These are phyloP conservation scores for Hypoxylon sp. DNA, from an alignment of 2,329 filamentous ascomycete genomes.

Conservation along the genomic window DNA sequence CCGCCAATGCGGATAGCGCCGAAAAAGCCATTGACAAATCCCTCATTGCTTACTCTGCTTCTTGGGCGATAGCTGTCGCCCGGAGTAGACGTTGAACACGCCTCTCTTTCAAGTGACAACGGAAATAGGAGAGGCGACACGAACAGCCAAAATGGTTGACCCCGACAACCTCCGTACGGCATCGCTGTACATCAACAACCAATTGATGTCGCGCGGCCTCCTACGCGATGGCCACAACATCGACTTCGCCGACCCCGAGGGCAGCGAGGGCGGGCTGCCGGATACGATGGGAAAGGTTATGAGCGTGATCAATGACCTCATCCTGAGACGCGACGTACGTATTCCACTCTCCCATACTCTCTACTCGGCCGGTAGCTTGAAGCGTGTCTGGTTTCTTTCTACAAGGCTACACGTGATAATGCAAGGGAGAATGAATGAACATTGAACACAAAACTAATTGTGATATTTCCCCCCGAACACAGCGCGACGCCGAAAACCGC, in stretches of 20 bases:
- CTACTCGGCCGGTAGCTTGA: not conserved
- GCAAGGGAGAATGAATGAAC: not conserved
- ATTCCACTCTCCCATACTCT: slow-evolving; percentile 4
- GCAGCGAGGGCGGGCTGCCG: slow-evolving; percentile 70
- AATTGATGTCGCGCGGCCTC: slow-evolving; percentile 75
- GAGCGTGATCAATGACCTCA: slow-evolving; percentile 92
- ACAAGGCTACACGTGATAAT: no score
- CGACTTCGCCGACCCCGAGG: slow-evolving; percentile 83
- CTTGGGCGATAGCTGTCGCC: slow-evolving; percentile 6
- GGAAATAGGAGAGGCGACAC: slow-evolving; percentile 17
- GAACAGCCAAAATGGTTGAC: slow-evolving; percentile 59
- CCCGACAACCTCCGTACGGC: slow-evolving; percentile 75
- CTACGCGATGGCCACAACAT: slow-evolving; percentile 79
- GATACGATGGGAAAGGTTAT: slow-evolving; percentile 89
- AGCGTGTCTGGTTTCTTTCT: not conserved
- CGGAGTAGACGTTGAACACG: slow-evolving; percentile 11
- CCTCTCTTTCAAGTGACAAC: not conserved
- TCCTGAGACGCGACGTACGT: slow-evolving; percentile 88
- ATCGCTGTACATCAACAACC: slow-evolving; percentile 81
- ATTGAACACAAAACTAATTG: slow-evolving; percentile 22
- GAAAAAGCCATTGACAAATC: slow-evolving; percentile 26
- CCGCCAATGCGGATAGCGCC: slow-evolving; percentile 30
- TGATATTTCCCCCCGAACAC: slow-evolving; percentile 24
- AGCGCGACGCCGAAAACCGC: slow-evolving; percentile 91
- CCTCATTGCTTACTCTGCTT: slow-evolving; percentile 19